Evolutionary conservation across 1,284 basidiomycete genomes (phyloP), one percentile per base, ranked within the genome.

Genomic region (Inonotus hispidus): DNA sequence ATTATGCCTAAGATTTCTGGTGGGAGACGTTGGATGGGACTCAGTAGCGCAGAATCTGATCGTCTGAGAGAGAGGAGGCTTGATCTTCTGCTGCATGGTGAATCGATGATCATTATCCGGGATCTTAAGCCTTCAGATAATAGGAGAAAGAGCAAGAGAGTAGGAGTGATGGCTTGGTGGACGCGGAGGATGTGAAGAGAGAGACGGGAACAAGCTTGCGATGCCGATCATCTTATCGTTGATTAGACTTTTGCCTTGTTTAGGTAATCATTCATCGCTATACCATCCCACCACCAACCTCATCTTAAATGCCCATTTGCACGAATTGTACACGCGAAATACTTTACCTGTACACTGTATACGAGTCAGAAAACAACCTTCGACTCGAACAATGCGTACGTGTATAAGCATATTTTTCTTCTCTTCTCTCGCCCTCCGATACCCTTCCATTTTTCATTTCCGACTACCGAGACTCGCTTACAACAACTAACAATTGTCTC

Each of bases 321-420:
- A 64, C 55, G 29, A 58, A n/a, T 23, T 64, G 63, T 71, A 87
- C 90, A 0, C 76, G 78, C 25, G 81, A 83, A 21, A 79, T 83
- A 3, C 76, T 83, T 1, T 83, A 87, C 69, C 81, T 95, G 7
- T 95, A 94, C 73, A 95, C 92, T 0, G 82, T 92, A 50, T 95
- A 95, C 73, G 80, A 87, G 67, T 89, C 91, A n/a, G 83, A 83
- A 16, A 81, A 89, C 68, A 95, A 95, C 69, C 80, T 93, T 63
- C 80, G 93, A 35, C 81, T 95, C 23, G 88, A 85, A 72, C 85
- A 84, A 78, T 95, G 83, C 76, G 92, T 88, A 66, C 73, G 83
- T 82, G 63, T 64, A 59, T 61, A 32, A 32, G 32, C 32, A 8
- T 32, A 32, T 32, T 32, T n/a, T 32, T 32, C 55, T 39, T 50